phyloP scores from a whole-genome alignment of 2,329 filamentous ascomycete genomes.

The Xylaria sp. region DNA sequence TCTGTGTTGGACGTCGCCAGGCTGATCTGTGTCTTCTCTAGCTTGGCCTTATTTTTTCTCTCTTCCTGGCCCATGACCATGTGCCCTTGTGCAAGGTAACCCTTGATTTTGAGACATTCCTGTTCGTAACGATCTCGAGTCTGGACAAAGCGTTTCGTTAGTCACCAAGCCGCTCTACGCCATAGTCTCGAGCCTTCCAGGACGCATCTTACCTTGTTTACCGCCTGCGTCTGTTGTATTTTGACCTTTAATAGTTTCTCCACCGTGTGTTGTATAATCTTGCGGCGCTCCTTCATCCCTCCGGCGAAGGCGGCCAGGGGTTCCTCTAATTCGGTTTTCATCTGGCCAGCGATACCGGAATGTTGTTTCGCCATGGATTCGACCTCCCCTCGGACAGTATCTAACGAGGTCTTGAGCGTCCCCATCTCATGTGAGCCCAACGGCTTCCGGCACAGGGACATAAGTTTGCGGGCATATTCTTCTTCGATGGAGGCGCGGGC shows the following conservation, averaged over 20 bases:
- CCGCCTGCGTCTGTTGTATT: conserved; percentile 83
- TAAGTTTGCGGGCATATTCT: conserved; percentile 88
- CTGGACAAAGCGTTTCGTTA: conserved; percentile 42
- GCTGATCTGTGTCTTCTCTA: conserved; percentile 98
- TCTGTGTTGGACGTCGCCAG: conserved; percentile 88
- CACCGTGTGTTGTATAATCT: conserved; percentile 92
- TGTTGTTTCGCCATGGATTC: conserved; percentile 95
- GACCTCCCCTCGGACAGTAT: conserved; percentile 84
- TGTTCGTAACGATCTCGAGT: conserved; percentile 94
- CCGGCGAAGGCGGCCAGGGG: conserved; percentile 89
- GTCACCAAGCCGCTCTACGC: neutral
- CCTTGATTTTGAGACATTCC: conserved; percentile 97
- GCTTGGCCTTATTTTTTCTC: conserved; percentile 96
- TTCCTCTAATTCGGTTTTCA: conserved; percentile 96
- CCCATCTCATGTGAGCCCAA: conserved; percentile 87
- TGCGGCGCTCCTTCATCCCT: conserved; percentile 92
- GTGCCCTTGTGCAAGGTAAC: conserved; percentile 95
- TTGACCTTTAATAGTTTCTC: conserved; percentile 95
- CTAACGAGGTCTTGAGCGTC: conserved; percentile 79
- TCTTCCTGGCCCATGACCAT: conserved; percentile 99
- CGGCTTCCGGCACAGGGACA: conserved; percentile 83
- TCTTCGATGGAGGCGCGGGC: conserved; percentile 94
- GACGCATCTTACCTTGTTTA: conserved; percentile 77
- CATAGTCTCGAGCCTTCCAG: neutral
- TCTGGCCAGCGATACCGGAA: conserved; percentile 84